Evolutionary conservation across 306 rosid genomes (phyloP).

Genomic region (Malus sieversii): DNA sequence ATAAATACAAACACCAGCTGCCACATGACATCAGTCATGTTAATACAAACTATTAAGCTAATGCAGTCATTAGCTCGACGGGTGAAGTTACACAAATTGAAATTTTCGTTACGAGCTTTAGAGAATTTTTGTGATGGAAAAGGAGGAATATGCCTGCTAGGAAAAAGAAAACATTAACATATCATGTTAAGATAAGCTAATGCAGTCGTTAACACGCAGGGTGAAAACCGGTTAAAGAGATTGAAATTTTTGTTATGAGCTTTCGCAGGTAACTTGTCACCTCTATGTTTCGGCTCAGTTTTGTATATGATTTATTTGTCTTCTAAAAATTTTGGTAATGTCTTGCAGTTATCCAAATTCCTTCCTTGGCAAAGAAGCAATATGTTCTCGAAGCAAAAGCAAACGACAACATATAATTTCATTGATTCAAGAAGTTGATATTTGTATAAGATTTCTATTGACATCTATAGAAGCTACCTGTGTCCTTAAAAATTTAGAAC

Average conservation of each 20-base stretch:
- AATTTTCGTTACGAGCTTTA: neutral
- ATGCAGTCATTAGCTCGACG: too few species aligned
- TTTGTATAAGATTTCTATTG: neutral
- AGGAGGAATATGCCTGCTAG: neutral
- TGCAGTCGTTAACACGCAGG: too few species aligned
- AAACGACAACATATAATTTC: slow-evolving; percentile 3
- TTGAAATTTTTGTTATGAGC: too few species aligned
- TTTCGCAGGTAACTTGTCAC: neutral
- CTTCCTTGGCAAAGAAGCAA: slow-evolving; percentile 16
- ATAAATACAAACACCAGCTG: neutral
- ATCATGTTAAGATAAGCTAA: neutral
- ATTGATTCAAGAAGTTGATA: neutral
- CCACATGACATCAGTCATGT: slow-evolving; percentile 2
- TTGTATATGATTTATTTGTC: neutral
- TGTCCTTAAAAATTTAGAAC: too few species aligned
- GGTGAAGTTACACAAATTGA: too few species aligned
- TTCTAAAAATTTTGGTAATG: neutral
- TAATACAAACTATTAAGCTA: neutral
- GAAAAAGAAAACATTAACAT: neutral
- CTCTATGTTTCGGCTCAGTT: neutral
- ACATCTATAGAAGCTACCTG: neutral
- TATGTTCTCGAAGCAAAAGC: slow-evolving; percentile 5
- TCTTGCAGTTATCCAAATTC: neutral
- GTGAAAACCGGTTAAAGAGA: too few species aligned
- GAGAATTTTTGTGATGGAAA: neutral